Evolutionary conservation across 441 rosid species (phyloP).

Genomic region (Pelargonium cotyledonis): DNA sequence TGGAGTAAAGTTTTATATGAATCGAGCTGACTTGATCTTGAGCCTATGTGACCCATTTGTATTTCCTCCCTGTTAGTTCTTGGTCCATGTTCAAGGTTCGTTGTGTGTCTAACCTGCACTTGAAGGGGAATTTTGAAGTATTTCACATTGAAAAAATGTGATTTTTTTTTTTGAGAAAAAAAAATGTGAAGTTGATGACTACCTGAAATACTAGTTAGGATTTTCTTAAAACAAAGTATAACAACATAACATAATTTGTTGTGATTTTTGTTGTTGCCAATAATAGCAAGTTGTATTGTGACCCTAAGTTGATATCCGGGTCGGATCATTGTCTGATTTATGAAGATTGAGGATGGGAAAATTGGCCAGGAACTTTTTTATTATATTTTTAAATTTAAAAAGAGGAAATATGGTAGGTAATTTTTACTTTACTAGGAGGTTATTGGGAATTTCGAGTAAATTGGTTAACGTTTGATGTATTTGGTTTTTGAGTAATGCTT

Average conservation of each 20-base stretch:
- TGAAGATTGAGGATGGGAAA: not conserved
- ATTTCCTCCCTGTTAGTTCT: too few relatives aligned
- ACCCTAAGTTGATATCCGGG: not conserved
- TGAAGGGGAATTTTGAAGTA: too few relatives aligned
- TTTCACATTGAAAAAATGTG: too few relatives aligned
- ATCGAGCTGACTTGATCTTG: too few relatives aligned
- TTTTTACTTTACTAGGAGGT: not conserved
- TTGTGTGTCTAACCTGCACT: too few relatives aligned
- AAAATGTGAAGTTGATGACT: too few relatives aligned
- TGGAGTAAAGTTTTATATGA: too few relatives aligned
- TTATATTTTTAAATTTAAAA: not conserved
- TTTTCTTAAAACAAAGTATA: too few relatives aligned
- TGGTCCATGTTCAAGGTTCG: too few relatives aligned
- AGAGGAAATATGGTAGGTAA: not conserved
- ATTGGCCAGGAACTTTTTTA: not conserved
- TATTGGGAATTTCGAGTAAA: not conserved
- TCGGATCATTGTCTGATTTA: not conserved
- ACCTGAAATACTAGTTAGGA: too few relatives aligned
- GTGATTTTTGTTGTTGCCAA: constrained; percentile 1
- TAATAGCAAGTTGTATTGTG: not conserved
- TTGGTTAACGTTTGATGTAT: not conserved
- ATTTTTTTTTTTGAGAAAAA: too few relatives aligned
- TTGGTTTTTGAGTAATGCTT: not conserved
- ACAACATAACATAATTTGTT: not conserved
- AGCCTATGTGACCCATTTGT: too few relatives aligned